These are phyloP conservation scores for Cladosporium colombiae DNA, from an alignment of 2,329 filamentous ascomycete genomes.

Conservation along the genomic window DNA sequence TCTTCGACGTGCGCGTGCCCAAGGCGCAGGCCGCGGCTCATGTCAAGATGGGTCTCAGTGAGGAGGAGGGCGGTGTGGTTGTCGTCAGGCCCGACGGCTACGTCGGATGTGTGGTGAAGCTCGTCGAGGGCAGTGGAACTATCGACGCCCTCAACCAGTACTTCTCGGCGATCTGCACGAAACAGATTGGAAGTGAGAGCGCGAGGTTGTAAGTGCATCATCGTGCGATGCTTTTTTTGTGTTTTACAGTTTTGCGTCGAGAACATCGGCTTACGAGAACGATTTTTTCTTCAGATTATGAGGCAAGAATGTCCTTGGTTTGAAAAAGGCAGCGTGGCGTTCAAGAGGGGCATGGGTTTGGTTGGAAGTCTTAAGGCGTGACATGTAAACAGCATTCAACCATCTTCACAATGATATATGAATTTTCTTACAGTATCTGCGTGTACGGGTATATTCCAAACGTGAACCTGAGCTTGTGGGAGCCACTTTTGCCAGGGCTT, in stretches of 20 bases:
- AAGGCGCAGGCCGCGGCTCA: constrained; percentile 74
- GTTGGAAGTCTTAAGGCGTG: neutral
- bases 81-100: constrained; percentile 87
- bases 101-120: constrained; percentile 71
- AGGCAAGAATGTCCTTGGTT: neutral
- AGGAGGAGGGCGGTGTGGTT: constrained; percentile 73
- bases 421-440: neutral
- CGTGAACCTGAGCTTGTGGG: neutral
- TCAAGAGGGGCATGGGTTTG: neutral
- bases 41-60: constrained; percentile 79
- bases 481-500: neutral
- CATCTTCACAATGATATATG: neutral
- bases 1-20: constrained; percentile 69
- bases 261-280: constrained; percentile 5
- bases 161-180: constrained; percentile 72
- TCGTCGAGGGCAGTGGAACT: constrained; percentile 76
- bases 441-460: neutral
- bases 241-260: neutral
- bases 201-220: constrained; percentile 18
- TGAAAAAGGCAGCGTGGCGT: constrained; percentile 3
- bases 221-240: neutral
- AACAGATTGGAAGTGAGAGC: constrained; percentile 44
- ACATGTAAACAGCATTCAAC: neutral
- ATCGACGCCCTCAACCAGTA: constrained; percentile 83
- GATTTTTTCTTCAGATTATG: constrained; percentile 2